Base-by-base conservation (phyloP, 305 asterid species). In the Caryopteris hybrid region DNA sequence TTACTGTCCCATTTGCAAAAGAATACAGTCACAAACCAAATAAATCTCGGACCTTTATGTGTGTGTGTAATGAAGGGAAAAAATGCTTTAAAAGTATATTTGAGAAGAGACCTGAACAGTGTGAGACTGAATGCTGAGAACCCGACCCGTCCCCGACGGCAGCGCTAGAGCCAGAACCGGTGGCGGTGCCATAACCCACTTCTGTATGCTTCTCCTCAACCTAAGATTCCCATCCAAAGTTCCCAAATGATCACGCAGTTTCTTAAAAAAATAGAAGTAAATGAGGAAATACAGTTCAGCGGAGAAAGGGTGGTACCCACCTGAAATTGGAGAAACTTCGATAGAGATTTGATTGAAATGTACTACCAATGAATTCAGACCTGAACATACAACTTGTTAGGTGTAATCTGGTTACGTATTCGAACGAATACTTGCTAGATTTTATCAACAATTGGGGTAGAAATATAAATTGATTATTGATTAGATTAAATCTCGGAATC, bases 101-200 rank as follows among this genome's bases (percentile, higher is more conserved):
- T 8, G 36, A 31, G 31, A 52, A 41, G 58, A 62, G 71, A 74
- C 97, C 97, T 93, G 99, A 78, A 93, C 96, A 33, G 97, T 93
- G 79, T 88, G 99, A 50, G 99, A 93, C 79, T 93, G 97, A 76
- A 93, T 90, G 77, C 97, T 90, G 20, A 88, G 88, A 51, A 93
- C 91, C 76, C 98, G 90, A 31, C 98, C 98, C 20, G 95, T 90
- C 17, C 72, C 94, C 17, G 95, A 90, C 0, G 98, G 97, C 74
- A 92, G 77, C 33, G 87, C 98, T 71, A 92, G 77, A 61, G 98
- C 85, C 57, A 90, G 78, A 74, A 92, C 73, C 45, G 97, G 98
- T 45, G 96, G 97, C 69, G 82, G 87, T 56, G 91, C 90, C 97
- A 90, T 90, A 67, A 22, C 31, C 31, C 31, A 25, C 31, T 74